Conservation (phyloP, 345 rosid genomes). For the Streptanthus diversifolius region DNA sequence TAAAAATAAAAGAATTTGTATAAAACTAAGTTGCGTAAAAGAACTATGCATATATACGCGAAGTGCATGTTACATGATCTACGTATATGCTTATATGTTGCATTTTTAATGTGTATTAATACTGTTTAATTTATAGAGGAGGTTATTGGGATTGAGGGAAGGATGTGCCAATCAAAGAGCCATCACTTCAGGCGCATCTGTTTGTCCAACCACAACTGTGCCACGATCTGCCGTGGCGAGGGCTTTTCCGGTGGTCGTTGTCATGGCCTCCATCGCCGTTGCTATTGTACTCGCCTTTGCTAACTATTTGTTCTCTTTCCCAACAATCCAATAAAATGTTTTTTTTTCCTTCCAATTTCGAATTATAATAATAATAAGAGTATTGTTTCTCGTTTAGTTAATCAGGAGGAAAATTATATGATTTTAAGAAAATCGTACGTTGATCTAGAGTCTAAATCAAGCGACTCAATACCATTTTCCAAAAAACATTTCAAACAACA, state of each 20-base stretch:
- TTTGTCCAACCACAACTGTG: conserved; percentile 36
- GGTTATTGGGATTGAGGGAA: conserved; percentile 32
- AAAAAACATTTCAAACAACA: too few relatives aligned
- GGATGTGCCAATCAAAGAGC: conserved; percentile 40
- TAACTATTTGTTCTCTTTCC: background rate
- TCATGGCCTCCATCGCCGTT: conserved; percentile 34
- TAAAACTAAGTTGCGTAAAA: background rate
- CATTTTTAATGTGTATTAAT: background rate
- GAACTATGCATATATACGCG: background rate
- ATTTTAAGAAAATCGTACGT: background rate
- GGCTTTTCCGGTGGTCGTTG: conserved; percentile 40
- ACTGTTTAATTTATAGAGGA: background rate
- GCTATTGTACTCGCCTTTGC: conserved; percentile 38
- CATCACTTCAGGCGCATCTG: conserved; percentile 36
- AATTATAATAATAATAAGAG: background rate
- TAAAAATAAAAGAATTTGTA: background rate
- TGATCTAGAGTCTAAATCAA: background rate
- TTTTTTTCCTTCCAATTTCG: background rate
- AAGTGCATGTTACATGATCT: background rate
- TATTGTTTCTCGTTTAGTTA: background rate
- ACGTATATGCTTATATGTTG: background rate
- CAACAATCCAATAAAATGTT: background rate
- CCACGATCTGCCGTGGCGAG: conserved; percentile 34
- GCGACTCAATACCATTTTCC: background rate
- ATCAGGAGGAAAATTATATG: background rate